Percentiles rank a stretch among this genome's conserved stretches.
These are phyloP conservation scores for Coprinopsis cinerea DNA, from an alignment of 768 basidiomycete species.

Conservation along the genomic window DNA sequence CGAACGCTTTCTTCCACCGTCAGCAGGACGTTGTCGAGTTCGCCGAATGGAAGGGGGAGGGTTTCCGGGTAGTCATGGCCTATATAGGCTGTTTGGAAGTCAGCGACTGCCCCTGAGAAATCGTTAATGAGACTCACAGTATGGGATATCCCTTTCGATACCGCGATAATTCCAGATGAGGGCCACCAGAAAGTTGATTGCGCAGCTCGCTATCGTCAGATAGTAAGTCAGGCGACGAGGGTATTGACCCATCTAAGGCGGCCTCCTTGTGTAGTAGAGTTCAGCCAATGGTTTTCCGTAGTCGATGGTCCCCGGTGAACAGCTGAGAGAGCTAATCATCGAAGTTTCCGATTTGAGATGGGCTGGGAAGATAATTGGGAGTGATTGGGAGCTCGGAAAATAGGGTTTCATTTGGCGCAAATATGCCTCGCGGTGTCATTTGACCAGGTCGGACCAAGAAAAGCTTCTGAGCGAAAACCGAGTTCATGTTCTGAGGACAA, in stretches of 20 bases:
- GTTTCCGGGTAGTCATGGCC: slow-evolving; percentile 17
- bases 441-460: too few relatives aligned
- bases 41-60: slow-evolving; percentile 8
- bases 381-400: too few relatives aligned
- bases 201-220: not conserved
- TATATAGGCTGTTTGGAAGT: not conserved
- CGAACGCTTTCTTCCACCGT: slow-evolving; percentile 26
- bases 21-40: slow-evolving; percentile 8
- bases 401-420: too few relatives aligned
- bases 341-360: too few relatives aligned
- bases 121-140: not conserved
- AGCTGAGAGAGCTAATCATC: too few relatives aligned
- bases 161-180: not conserved
- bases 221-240: not conserved
- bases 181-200: not conserved
- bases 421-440: too few relatives aligned
- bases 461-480: too few relatives aligned
- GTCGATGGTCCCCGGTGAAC: too few relatives aligned
- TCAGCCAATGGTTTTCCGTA: too few relatives aligned
- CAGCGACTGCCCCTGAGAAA: not conserved
- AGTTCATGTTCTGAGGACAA: too few relatives aligned
- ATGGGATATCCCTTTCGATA: not conserved
- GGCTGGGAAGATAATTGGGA: too few relatives aligned
- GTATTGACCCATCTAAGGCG: not conserved
- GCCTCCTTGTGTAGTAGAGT: not conserved